Conservation (phyloP, 1,284 basidiomycete genomes). For the Volvariella volvacea region DNA sequence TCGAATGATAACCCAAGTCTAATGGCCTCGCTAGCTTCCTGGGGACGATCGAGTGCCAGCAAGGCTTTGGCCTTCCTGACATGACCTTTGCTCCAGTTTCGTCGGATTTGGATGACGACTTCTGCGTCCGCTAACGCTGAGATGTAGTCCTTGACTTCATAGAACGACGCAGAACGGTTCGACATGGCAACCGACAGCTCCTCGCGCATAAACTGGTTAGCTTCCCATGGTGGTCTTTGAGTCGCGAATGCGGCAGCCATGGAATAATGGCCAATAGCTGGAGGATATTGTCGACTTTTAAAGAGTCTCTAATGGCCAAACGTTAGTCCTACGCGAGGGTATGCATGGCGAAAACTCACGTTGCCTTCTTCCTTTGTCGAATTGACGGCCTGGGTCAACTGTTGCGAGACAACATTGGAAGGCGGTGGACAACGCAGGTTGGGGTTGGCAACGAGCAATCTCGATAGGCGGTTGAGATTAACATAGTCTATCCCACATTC, state of each 20-base stretch:
- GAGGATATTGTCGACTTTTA: slow-evolving; percentile 66
- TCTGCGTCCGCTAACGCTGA: slow-evolving; percentile 90
- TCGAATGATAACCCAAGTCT: slow-evolving; percentile 86
- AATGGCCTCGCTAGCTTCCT: slow-evolving; percentile 81
- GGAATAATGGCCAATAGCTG: slow-evolving; percentile 81
- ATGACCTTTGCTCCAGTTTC: slow-evolving; percentile 93
- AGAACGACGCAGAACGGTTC: slow-evolving; percentile 86
- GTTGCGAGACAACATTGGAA: slow-evolving; percentile 68
- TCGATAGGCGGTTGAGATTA: slow-evolving; percentile 65
- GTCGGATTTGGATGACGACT: slow-evolving; percentile 78
- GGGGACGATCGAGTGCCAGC: slow-evolving; percentile 60
- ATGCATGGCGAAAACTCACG: slow-evolving; percentile 33
- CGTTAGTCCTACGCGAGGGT: slow-evolving; percentile 5
- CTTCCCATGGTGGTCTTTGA: slow-evolving; percentile 88
- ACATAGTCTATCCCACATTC: slow-evolving; percentile 68
- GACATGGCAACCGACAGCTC: slow-evolving; percentile 86
- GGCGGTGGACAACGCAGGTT: slow-evolving; percentile 78
- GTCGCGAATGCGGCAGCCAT: slow-evolving; percentile 79
- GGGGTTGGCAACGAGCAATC: slow-evolving; percentile 64
- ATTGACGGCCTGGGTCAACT: slow-evolving; percentile 67
- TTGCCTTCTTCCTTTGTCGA: slow-evolving; percentile 89
- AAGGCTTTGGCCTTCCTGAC: slow-evolving; percentile 90
- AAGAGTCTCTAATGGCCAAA: slow-evolving; percentile 53
- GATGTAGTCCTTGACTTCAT: slow-evolving; percentile 71
- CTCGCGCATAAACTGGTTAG: slow-evolving; percentile 75